A percentile compares a stretch with the other conserved stretches of the same genome.
These are phyloP conservation scores for Papiliotrema fonsecae DNA, from an alignment of 1,284 basidiomycete genomes.

Conservation along the genomic window DNA sequence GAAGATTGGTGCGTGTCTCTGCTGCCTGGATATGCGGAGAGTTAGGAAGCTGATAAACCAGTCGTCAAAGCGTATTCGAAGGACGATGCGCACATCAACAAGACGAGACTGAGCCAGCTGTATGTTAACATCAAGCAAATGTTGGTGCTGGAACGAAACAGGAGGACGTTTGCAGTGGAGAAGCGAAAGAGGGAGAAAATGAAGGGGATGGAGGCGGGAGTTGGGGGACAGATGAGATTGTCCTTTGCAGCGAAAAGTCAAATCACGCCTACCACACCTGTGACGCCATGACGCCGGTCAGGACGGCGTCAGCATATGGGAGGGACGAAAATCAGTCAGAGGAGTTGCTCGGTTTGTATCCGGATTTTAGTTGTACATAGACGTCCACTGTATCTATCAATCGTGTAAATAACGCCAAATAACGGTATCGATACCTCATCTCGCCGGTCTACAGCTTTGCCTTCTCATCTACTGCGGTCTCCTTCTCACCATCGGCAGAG, in stretches of 20 bases:
- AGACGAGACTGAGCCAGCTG: conserved; percentile 5
- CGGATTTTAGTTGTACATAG: no score
- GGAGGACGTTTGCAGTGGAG: no score
- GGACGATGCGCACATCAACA: conserved; percentile 1
- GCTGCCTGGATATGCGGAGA: background rate
- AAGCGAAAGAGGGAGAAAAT: background rate
- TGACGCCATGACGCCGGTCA: background rate
- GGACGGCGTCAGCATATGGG: background rate
- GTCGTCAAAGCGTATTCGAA: background rate
- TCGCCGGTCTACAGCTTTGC: conserved; percentile 24
- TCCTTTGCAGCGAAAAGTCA: background rate
- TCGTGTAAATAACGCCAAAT: no score
- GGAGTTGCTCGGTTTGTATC: no score
- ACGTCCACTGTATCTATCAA: no score
- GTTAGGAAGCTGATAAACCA: background rate
- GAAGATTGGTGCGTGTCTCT: conserved; percentile 5
- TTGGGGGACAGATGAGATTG: conserved; percentile 3
- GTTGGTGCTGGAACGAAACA: background rate
- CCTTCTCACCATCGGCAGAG: conserved; percentile 34
- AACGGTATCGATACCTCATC: no score
- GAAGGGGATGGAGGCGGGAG: conserved; percentile 4
- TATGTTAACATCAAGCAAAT: background rate
- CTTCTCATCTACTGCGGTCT: conserved; percentile 12
- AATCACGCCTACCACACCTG: background rate
- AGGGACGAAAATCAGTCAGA: background rate